These are phyloP conservation scores for Metschnikowia santaceciliae DNA, from an alignment of 805 yeast species.

Conservation along the genomic window DNA sequence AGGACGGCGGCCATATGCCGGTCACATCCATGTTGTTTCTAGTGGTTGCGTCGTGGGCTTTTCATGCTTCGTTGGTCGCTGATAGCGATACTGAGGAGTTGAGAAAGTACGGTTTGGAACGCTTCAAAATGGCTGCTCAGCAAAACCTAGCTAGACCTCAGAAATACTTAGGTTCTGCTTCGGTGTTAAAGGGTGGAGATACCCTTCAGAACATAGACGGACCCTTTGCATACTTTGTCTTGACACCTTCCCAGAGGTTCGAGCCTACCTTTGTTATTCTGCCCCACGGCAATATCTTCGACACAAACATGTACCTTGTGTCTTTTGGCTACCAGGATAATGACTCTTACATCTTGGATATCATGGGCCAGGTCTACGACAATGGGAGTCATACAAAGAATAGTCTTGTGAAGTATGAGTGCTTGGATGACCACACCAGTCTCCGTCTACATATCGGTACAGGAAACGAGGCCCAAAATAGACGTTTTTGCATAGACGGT, in stretches of 20 bases:
- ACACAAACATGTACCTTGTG: conserved; percentile 42
- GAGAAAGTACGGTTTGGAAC: conserved; percentile 56
- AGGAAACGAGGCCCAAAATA: conserved; percentile 18
- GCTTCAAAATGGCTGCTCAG: conserved; percentile 69
- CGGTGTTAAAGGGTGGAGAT: conserved; percentile 13
- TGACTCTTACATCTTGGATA: conserved; percentile 40
- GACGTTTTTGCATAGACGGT: conserved; percentile 70
- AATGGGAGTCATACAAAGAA: conserved; percentile 52
- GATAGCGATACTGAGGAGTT: conserved; percentile 69
- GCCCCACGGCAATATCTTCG: conserved; percentile 49
- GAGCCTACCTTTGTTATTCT: conserved; percentile 62
- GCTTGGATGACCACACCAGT: conserved; percentile 25
- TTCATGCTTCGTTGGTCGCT: conserved; percentile 83
- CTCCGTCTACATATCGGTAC: conserved; percentile 16
- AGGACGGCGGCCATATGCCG: conserved; percentile 16
- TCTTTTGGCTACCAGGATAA: conserved; percentile 37
- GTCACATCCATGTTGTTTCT: conserved; percentile 30
- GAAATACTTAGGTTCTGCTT: conserved; percentile 42
- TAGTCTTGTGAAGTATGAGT: conserved; percentile 44
- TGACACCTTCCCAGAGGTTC: conserved; percentile 52
- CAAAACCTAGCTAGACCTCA: conserved; percentile 49
- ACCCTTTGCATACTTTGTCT: conserved; percentile 56
- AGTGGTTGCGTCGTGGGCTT: conserved; percentile 79
- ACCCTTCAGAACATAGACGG: conserved; percentile 7
- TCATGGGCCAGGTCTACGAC: conserved; percentile 56